Percentiles rank a stretch among this genome's conserved stretches.
These are phyloP conservation scores for Gymnopilus junonius DNA, from an alignment of 768 basidiomycete species.

Conservation along the genomic window DNA sequence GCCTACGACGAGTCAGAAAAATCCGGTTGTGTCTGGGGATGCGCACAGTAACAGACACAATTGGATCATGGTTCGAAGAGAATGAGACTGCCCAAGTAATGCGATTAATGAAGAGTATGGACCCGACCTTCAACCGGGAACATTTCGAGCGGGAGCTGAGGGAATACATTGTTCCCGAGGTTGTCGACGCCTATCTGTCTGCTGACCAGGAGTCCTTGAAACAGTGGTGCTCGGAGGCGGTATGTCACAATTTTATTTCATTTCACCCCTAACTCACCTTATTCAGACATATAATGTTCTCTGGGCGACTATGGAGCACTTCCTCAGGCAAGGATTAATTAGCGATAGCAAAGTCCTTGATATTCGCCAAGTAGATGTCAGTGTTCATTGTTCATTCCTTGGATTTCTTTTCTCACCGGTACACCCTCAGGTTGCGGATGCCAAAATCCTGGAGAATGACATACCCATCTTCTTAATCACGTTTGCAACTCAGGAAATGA, in stretches of 20 bases:
- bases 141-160: conserved; percentile 86
- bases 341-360: conserved; percentile 95
- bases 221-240: conserved; percentile 96
- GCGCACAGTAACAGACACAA: conserved; percentile 80
- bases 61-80: conserved; percentile 94
- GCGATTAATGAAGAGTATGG: conserved; percentile 83
- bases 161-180: conserved; percentile 97
- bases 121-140: conserved; percentile 87
- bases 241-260: conserved; percentile 40
- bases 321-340: conserved; percentile 86
- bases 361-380: conserved; percentile 95
- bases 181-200: conserved; percentile 93
- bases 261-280: conserved; percentile 5
- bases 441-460: conserved; percentile 89
- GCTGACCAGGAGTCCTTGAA: conserved; percentile 86
- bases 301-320: conserved; percentile 97
- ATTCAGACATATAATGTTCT: conserved; percentile 93
- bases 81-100: conserved; percentile 98
- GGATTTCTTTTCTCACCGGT: not conserved
- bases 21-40: conserved; percentile 82
- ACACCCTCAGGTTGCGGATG: conserved; percentile 69
- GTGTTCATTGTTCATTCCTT: conserved; percentile 39
- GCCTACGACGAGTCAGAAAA: conserved; percentile 92
- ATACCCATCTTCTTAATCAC: conserved; percentile 90
- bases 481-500: conserved; percentile 92